phyloP scores from a whole-genome alignment of 2,329 filamentous ascomycete genomes.

The Fusarium sterilihyphosum region DNA sequence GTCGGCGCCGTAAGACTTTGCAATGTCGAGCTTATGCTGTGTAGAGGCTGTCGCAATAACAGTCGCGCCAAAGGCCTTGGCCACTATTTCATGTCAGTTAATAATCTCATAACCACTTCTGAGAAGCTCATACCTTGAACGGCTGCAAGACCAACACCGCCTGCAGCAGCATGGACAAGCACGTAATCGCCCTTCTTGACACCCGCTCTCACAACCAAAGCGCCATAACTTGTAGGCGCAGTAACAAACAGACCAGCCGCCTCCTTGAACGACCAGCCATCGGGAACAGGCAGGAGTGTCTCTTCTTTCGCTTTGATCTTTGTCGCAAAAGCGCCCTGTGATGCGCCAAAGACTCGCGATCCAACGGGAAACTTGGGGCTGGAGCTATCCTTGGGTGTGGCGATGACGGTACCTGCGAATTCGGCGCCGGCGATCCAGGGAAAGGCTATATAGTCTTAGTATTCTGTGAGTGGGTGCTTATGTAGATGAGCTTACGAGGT shows the following conservation, averaged over 20 bases:
- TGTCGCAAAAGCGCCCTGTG: constrained; percentile 87
- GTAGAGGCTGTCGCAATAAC: constrained; percentile 94
- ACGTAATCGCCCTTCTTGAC: constrained; percentile 86
- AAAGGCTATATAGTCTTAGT: constrained; percentile 60
- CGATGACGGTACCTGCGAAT: constrained; percentile 82
- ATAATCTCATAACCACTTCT: rapidly evolving
- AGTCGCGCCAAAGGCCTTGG: constrained; percentile 89
- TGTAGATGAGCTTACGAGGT: constrained; percentile 61
- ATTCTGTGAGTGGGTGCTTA: not conserved
- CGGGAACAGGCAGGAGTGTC: constrained; percentile 76
- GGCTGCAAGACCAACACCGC: constrained; percentile 89
- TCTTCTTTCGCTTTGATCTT: constrained; percentile 74
- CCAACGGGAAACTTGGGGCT: constrained; percentile 76
- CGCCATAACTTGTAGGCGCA: constrained; percentile 88
- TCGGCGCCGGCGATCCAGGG: constrained; percentile 90
- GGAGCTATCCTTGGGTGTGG: constrained; percentile 64
- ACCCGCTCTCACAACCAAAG: constrained; percentile 79
- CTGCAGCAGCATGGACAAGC: constrained; percentile 90
- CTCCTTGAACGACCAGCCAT: constrained; percentile 84
- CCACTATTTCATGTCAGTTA: constrained; percentile 59
- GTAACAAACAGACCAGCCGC: constrained; percentile 93
- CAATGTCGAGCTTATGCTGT: constrained; percentile 81
- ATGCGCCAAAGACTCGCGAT: constrained; percentile 85
- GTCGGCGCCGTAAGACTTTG: constrained; percentile 84
- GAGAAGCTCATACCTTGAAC: constrained; percentile 70